Conservation (phyloP, 164 flowering plant species). For the Vitis rotundifolia region DNA sequence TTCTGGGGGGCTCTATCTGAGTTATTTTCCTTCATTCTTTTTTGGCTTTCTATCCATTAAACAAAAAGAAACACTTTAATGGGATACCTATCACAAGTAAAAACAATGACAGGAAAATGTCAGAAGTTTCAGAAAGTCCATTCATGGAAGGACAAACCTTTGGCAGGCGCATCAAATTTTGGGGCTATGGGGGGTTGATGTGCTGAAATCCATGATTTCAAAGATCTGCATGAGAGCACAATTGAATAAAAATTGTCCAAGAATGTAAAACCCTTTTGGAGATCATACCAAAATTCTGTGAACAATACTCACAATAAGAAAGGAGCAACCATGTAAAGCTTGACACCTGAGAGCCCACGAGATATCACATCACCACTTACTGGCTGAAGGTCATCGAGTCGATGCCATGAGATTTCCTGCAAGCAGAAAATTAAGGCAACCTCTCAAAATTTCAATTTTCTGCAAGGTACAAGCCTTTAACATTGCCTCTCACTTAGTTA, state of each 20-base stretch:
- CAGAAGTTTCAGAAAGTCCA: background rate
- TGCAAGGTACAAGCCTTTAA: background rate
- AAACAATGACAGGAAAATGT: no score
- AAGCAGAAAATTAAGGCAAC: slow-evolving; percentile 9
- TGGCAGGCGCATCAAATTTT: slow-evolving; percentile 51
- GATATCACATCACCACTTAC: slow-evolving; percentile 69
- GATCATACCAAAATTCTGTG: background rate
- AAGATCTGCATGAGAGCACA: slow-evolving; percentile 51
- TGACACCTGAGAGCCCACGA: slow-evolving; percentile 73
- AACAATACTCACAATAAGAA: slow-evolving; percentile 65
- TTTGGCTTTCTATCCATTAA: no score
- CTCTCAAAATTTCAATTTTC: background rate
- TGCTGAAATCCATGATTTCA: slow-evolving; percentile 76
- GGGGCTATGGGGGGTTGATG: slow-evolving; percentile 54
- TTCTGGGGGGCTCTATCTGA: no score
- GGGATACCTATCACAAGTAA: no score
- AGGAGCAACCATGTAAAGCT: slow-evolving; percentile 96
- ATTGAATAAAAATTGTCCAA: background rate
- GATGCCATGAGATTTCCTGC: slow-evolving; percentile 97
- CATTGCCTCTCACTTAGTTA: background rate
- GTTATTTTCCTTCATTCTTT: no score
- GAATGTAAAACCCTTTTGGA: background rate
- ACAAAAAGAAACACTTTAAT: no score
- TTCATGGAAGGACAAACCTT: slow-evolving; percentile 46
- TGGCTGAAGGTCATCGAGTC: slow-evolving; percentile 83